Percentiles rank a stretch among this genome's conserved stretches.
phyloP scores from a whole-genome alignment of 192 early-diverging fungal species.

The Gryganskiella cystojenkinii region DNA sequence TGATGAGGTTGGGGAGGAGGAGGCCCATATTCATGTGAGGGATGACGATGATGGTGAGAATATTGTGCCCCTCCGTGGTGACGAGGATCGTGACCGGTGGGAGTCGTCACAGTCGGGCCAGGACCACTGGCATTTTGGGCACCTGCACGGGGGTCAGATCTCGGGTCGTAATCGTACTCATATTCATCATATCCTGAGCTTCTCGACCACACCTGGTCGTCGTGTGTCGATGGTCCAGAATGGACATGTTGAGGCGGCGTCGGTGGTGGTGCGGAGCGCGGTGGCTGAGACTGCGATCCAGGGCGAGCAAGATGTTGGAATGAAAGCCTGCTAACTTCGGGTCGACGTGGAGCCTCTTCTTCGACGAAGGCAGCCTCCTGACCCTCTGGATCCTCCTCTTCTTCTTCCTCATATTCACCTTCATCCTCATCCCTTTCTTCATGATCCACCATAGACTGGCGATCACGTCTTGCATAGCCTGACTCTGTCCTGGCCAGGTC shows the following conservation, averaged over 20 bases:
- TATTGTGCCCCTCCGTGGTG: too few relatives aligned
- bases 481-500: constrained; percentile 12
- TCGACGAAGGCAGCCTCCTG: not conserved
- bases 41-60: not conserved
- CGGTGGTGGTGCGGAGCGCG: too few relatives aligned
- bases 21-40: not conserved
- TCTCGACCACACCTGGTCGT: not conserved
- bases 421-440: not conserved
- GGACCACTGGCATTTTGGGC: too few relatives aligned
- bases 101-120: too few relatives aligned
- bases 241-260: too few relatives aligned
- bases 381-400: not conserved
- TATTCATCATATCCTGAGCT: not conserved
- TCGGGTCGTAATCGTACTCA: constrained; percentile 1
- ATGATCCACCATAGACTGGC: not conserved
- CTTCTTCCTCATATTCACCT: constrained; percentile 1
- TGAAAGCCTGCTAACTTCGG: too few relatives aligned
- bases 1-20: constrained; percentile 5
- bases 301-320: not conserved
- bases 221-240: too few relatives aligned
- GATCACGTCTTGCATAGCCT: too few relatives aligned
- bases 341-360: not conserved
- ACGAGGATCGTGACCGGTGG: too few relatives aligned
- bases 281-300: not conserved
- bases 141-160: too few relatives aligned